Evolutionary conservation across 495 filamentous ascomycete genomes (phyloP).

Genomic region (Neohortaea acidophila): DNA sequence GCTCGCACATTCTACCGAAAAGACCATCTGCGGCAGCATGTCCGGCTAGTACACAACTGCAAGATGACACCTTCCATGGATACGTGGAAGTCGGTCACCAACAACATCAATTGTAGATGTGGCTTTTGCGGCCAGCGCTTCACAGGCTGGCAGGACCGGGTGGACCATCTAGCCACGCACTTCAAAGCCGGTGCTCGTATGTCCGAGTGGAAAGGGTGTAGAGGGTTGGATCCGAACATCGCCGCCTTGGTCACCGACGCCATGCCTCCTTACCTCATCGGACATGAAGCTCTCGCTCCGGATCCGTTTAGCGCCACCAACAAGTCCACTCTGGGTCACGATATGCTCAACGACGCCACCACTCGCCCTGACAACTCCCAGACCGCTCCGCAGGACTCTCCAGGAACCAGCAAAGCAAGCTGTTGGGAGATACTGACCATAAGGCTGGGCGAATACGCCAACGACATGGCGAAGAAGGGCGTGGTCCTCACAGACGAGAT

Average conservation of each 20-base stretch:
- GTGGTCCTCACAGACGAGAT: slow-evolving; percentile 23
- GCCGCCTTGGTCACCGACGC: slow-evolving; percentile 27
- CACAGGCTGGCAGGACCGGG: slow-evolving; percentile 26
- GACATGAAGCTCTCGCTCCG: slow-evolving; percentile 22
- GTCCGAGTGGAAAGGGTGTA: slow-evolving; percentile 30
- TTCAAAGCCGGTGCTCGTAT: slow-evolving; percentile 29
- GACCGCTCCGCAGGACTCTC: not conserved
- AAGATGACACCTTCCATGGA: slow-evolving; percentile 51
- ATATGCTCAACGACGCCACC: too few species aligned
- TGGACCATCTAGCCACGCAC: slow-evolving; percentile 28
- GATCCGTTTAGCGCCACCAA: slow-evolving; percentile 28
- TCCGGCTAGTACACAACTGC: slow-evolving; percentile 59
- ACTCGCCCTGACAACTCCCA: not conserved
- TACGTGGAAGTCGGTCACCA: slow-evolving; percentile 41
- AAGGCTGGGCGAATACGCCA: slow-evolving; percentile 24
- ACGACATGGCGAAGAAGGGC: slow-evolving; percentile 20
- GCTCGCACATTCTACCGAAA: slow-evolving; percentile 71
- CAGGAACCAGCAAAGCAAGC: slow-evolving; percentile 11
- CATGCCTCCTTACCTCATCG: slow-evolving; percentile 32
- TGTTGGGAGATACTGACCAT: slow-evolving; percentile 31
- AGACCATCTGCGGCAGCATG: slow-evolving; percentile 69
- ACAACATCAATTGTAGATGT: slow-evolving; percentile 25
- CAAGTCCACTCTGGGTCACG: slow-evolving; percentile 10
- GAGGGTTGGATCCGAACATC: slow-evolving; percentile 25
- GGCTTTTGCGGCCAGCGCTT: slow-evolving; percentile 29